Percentiles rank a stretch among this genome's conserved stretches.
Conservation (phyloP, 768 basidiomycete genomes). For the Lactarius quietus region DNA sequence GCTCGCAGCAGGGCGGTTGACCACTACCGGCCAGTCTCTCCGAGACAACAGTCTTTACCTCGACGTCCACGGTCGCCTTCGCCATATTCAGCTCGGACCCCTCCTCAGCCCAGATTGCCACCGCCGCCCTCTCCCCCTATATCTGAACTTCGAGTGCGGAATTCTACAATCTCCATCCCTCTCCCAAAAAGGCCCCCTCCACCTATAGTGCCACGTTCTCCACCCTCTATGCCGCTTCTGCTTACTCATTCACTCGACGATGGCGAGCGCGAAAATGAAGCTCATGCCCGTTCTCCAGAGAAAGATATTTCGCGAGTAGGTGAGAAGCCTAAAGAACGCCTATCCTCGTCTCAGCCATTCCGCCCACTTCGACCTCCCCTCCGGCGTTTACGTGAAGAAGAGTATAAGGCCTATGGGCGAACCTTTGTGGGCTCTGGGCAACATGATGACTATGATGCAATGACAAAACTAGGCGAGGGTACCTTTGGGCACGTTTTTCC, state of each 20-base stretch:
- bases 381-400: constrained; percentile 58
- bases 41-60: constrained; percentile 22
- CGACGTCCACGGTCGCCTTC: constrained; percentile 25
- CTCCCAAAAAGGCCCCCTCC: constrained; percentile 12
- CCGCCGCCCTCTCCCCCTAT: constrained; percentile 29
- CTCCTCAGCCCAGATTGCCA: constrained; percentile 25
- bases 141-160: constrained; percentile 28
- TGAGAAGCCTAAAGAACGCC: constrained; percentile 6
- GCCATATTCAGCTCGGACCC: constrained; percentile 22
- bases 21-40: constrained; percentile 28
- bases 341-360: constrained; percentile 25
- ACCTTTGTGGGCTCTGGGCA: constrained; percentile 65
- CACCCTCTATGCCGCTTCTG: constrained; percentile 8
- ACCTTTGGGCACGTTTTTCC: constrained; percentile 68
- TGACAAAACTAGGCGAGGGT: constrained; percentile 91
- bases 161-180: constrained; percentile 34
- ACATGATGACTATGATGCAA: constrained; percentile 73
- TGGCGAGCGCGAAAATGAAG: neutral
- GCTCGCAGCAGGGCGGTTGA: constrained; percentile 12
- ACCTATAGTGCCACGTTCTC: neutral
- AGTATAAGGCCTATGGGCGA: constrained; percentile 63
- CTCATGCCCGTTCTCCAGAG: neutral
- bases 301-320: neutral
- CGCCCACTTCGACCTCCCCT: constrained; percentile 40
- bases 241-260: constrained; percentile 7